Base-by-base conservation (phyloP, 441 rosid genomes). In the Syzygium malaccense region DNA sequence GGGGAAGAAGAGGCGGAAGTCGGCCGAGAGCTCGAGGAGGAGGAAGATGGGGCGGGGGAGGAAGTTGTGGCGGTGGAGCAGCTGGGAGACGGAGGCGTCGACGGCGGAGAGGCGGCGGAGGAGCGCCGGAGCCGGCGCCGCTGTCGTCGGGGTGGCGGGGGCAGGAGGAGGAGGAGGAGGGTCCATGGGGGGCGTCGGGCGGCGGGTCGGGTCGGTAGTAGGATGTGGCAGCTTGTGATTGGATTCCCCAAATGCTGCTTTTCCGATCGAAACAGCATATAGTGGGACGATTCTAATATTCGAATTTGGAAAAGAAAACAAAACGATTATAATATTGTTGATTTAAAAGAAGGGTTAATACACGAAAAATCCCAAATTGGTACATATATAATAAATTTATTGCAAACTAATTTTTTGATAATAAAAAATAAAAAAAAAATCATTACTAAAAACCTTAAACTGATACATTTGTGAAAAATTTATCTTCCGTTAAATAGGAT, bases 1-100 rank as follows among this genome's bases (percentile, higher is more conserved):
- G 1, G 98, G 98, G 91, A 96, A 96, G 88, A 95, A 96, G 84
- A 97, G 92, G 53, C 97, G 94, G 91, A 97, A 96, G 89, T 97
- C 99, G 18, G 98, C 97, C 18, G 97, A 95, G 89, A 94, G 92
- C 64, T 97, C 99, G 3, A 96, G 93, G 85, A 95, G 89, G 80
- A 94, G 93, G 91, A 92, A 97, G 87, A 94, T 58, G 41, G 91
- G 88, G 2, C 91, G 90, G 2, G 98, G 97, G 55, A 96, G 92
- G 80, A 87, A 55, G 5, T 96, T 93, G 45, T 94, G 92, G 88
- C 91, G 92, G 57, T 92, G 90, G 28, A 88, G 86, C 90, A 95
- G 97, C 83, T 93, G 94, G n/a, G 91, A 86, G 88, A 85, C 84
- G 30, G 98, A 95, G 7, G 95, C 53, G 57, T 92, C 78, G 62